Evolutionary conservation across 2,329 filamentous ascomycete species (phyloP).

Genomic region (Phaeosphaeriaceae sp.): DNA sequence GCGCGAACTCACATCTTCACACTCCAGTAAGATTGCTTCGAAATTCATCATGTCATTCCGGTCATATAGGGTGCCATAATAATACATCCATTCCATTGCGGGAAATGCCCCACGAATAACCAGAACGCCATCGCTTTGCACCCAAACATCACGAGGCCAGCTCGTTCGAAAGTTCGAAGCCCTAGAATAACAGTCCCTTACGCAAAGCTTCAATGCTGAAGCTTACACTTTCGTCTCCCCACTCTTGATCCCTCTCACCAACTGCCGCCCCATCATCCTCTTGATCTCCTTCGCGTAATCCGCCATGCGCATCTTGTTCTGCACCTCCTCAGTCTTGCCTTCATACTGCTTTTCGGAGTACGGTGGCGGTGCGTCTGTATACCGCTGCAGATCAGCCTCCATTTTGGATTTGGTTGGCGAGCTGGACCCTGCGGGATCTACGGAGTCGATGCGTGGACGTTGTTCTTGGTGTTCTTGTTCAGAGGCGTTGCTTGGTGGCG

Average conservation of each 20-base stretch:
- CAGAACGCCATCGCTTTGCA: slow-evolving; percentile 1
- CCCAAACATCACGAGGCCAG: not conserved
- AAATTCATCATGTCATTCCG: too few species aligned
- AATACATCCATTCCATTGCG: not conserved
- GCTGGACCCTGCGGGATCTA: slow-evolving; percentile 6
- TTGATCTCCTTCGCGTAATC: slow-evolving; percentile 38
- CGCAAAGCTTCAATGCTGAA: not conserved
- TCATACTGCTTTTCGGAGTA: slow-evolving; percentile 30
- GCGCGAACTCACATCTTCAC: not conserved
- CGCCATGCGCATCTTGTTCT: slow-evolving; percentile 25
- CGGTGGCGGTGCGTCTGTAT: slow-evolving; percentile 29
- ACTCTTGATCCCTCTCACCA: slow-evolving; percentile 27
- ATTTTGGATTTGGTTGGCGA: slow-evolving; percentile 13
- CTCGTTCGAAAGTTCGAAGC: not conserved
- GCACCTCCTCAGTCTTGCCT: slow-evolving; percentile 32
- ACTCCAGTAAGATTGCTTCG: too few species aligned
- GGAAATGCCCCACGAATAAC: not conserved
- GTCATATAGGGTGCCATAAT: not conserved
- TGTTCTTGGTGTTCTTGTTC: slow-evolving; percentile 1
- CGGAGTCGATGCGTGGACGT: slow-evolving; percentile 15
- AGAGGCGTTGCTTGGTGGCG: slow-evolving; percentile 12
- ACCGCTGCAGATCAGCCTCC: slow-evolving; percentile 25
- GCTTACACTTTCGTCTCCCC: slow-evolving; percentile 9
- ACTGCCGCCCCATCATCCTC: slow-evolving; percentile 35
- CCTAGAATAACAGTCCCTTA: not conserved